A percentile compares a stretch with the other conserved stretches of the same genome.
Evolutionary conservation across 176 grass and related monocot species (phyloP).

Genomic region (Hordeum marinum): DNA sequence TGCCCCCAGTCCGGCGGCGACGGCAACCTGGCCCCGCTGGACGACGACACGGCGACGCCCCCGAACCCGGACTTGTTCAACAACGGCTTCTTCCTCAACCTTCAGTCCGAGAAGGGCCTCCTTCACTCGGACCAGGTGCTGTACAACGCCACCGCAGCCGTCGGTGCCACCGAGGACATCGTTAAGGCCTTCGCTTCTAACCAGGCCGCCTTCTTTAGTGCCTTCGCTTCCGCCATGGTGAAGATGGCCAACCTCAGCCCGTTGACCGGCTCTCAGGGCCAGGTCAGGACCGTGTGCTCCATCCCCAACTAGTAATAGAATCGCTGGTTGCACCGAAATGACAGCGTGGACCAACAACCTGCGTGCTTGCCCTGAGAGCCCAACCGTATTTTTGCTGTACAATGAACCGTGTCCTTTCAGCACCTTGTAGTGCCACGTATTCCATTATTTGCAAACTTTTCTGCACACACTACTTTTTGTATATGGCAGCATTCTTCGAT

Average conservation of each 20-base stretch:
- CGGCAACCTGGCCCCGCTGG: constrained; percentile 39
- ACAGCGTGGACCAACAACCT: no score
- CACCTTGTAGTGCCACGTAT: no score
- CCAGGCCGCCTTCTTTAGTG: constrained; percentile 27
- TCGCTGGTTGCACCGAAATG: no score
- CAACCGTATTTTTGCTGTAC: no score
- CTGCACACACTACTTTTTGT: no score
- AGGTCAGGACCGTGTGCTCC: constrained; percentile 35
- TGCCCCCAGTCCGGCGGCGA: constrained; percentile 25
- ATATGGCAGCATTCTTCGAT: no score
- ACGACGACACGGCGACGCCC: constrained; percentile 29
- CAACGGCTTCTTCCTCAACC: constrained; percentile 56
- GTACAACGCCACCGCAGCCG: constrained; percentile 19
- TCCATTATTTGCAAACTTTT: no score
- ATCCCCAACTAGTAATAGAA: no score
- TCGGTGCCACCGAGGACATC: constrained; percentile 28
- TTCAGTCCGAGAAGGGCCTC: constrained; percentile 34
- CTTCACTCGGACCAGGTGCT: constrained; percentile 67
- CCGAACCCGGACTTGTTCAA: constrained; percentile 4
- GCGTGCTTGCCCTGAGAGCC: no score
- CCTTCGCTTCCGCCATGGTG: constrained; percentile 46
- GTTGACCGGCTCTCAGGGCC: not conserved
- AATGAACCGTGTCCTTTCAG: no score
- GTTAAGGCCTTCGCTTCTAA: constrained; percentile 31
- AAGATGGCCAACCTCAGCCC: constrained; percentile 38